Conservation (phyloP, 2,329 filamentous ascomycete species). For the Hypoxylon sp. region DNA sequence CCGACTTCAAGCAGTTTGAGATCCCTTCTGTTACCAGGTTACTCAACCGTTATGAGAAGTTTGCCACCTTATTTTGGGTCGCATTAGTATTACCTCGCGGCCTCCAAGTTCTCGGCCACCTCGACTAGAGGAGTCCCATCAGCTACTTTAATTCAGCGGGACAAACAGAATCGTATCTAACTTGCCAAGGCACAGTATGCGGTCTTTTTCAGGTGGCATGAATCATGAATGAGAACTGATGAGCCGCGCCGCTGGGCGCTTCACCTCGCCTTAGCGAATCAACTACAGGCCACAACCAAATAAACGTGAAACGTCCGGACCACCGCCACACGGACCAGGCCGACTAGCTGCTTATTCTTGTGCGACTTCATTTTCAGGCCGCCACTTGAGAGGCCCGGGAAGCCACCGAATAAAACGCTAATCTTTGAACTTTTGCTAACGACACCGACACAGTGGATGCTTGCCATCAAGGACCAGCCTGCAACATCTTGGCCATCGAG, state of each 20-base stretch:
- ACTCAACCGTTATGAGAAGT: conserved; percentile 13
- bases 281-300: conserved; percentile 23
- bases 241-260: conserved; percentile 19
- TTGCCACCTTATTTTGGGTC: conserved; percentile 5
- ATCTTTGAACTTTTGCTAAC: conserved; percentile 1
- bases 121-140: conserved; percentile 4
- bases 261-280: conserved; percentile 6
- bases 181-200: conserved; percentile 1
- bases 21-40: not conserved
- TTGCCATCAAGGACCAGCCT: conserved; percentile 2
- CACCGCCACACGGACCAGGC: conserved; percentile 26
- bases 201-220: conserved; percentile 4
- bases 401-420: conserved; percentile 7
- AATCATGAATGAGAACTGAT: conserved; percentile 17
- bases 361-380: conserved; percentile 16
- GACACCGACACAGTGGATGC: not conserved
- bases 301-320: conserved; percentile 41
- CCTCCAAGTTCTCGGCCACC: conserved; percentile 7
- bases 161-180: conserved; percentile 6
- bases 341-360: conserved; percentile 12
- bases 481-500: conserved; percentile 1
- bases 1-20: not conserved
- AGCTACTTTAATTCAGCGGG: conserved; percentile 25
- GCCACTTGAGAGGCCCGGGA: conserved; percentile 8
- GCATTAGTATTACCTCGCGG: conserved; percentile 3